Conservation (phyloP, 2,329 filamentous ascomycete genomes). For the Colletotrichum euphorbiae region DNA sequence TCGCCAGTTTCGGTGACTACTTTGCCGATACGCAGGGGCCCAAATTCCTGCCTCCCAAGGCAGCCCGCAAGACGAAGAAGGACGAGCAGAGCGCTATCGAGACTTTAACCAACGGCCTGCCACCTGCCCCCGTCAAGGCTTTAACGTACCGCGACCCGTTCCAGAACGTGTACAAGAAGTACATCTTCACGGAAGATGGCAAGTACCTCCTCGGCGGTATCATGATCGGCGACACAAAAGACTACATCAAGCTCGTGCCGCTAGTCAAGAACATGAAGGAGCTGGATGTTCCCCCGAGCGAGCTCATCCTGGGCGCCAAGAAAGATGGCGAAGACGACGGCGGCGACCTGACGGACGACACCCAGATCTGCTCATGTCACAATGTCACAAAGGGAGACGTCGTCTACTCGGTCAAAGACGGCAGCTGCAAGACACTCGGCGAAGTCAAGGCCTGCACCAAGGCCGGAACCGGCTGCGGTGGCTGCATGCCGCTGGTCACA, state of each 20-base stretch:
- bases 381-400: conserved; percentile 91
- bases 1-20: conserved; percentile 93
- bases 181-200: conserved; percentile 88
- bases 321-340: conserved; percentile 79
- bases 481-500: conserved; percentile 88
- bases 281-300: conserved; percentile 80
- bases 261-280: conserved; percentile 87
- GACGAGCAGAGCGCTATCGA: conserved; percentile 52
- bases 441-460: conserved; percentile 93
- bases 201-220: conserved; percentile 94
- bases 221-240: conserved; percentile 94
- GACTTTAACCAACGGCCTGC: conserved; percentile 64
- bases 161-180: conserved; percentile 91
- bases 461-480: conserved; percentile 89
- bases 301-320: conserved; percentile 84
- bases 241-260: conserved; percentile 89
- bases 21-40: conserved; percentile 90
- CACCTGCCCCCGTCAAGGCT: conserved; percentile 77
- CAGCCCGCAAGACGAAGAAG: conserved; percentile 55
- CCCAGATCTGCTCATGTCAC: conserved; percentile 92
- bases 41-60: conserved; percentile 74
- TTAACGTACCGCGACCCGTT: conserved; percentile 92
- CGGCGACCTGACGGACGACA: conserved; percentile 85
- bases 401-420: conserved; percentile 77
- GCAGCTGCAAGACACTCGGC: conserved; percentile 82